Base-by-base conservation (phyloP, 306 rosid species). In the Cicer yamashitae region DNA sequence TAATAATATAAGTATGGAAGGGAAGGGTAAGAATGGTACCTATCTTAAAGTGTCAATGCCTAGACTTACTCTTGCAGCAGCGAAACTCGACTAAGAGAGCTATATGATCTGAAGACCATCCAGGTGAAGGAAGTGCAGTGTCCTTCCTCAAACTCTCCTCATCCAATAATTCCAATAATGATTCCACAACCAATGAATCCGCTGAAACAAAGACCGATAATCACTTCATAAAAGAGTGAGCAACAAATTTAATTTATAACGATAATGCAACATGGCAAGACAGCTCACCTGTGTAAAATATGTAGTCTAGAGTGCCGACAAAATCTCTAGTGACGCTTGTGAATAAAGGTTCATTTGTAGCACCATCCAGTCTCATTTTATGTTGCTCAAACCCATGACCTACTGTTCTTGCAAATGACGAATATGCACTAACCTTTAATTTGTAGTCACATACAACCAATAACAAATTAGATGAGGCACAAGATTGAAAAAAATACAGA, bases 71-170 rank as follows among this genome's bases (percentile, higher is more conserved):
- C 87, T 88, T 92, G 91, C 94, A 91, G 70, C 93, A 92, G 66
- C 92, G 99, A 45, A 94, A 92, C 82, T 89, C 97, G 2, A 96
- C 99, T 74, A 94, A 87, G 72, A 94, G 96, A 56, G 99, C 99
- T 71, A 90, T 89, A 78, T 94, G 99, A 90, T 94, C 96, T 7
- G 99, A 94, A 82, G 99, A 92, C 99, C 99, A 94, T 84, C 89
- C 96, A 39, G 97, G 99, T 53, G 99, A 94, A 82, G 99, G 99
- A 85, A 94, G 97, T 17, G 97, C 99, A 20, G 99, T 92, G 84
- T 92, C 96, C 85, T 92, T 94, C 89, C 96, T 90, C 87, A 94
- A 89, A 82, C 93, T 89, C 74, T 90, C 96, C 88, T 92, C 99
- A 46, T 94, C 99, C 87, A 94, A 78, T 83, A 94, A 91, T 89